phyloP scores from a whole-genome alignment of 1,284 basidiomycete genomes.

The Tylopilus sp. region DNA sequence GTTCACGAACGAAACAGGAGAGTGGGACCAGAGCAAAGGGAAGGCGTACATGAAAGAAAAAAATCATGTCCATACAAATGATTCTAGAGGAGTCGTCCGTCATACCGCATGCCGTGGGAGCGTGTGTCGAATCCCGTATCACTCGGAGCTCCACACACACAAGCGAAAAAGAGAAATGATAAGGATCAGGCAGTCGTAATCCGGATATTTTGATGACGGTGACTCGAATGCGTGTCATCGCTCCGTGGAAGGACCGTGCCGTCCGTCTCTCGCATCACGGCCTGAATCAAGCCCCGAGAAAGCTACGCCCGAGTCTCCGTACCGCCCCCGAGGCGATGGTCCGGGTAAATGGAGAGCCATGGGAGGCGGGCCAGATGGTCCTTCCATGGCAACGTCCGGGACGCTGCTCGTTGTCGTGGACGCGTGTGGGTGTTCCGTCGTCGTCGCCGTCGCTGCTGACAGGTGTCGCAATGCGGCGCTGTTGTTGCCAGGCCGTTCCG shows the following conservation, averaged over 20 bases:
- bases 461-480: slow-evolving; percentile 20
- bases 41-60: slow-evolving; percentile 4
- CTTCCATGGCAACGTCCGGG: slow-evolving; percentile 33
- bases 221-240: slow-evolving; percentile 19
- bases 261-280: slow-evolving; percentile 30
- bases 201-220: background rate
- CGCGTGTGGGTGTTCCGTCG: slow-evolving; percentile 22
- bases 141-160: slow-evolving; percentile 9
- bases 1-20: slow-evolving; percentile 8
- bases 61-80: slow-evolving; percentile 22
- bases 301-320: slow-evolving; percentile 23
- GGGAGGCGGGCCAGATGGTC: slow-evolving; percentile 20
- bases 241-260: slow-evolving; percentile 30
- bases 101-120: slow-evolving; percentile 13
- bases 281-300: slow-evolving; percentile 14
- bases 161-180: background rate
- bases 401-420: slow-evolving; percentile 13
- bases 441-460: slow-evolving; percentile 14
- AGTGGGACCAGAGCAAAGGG: slow-evolving; percentile 4
- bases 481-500: slow-evolving; percentile 32
- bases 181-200: slow-evolving; percentile 7
- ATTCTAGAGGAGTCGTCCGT: slow-evolving; percentile 3
- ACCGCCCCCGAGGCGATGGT: slow-evolving; percentile 28
- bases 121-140: slow-evolving; percentile 12
- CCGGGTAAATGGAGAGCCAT: slow-evolving; percentile 30